Evolutionary conservation across 331 rosid species (phyloP), one percentile per base, ranked within the genome.

Genomic region (Quercus lobata): DNA sequence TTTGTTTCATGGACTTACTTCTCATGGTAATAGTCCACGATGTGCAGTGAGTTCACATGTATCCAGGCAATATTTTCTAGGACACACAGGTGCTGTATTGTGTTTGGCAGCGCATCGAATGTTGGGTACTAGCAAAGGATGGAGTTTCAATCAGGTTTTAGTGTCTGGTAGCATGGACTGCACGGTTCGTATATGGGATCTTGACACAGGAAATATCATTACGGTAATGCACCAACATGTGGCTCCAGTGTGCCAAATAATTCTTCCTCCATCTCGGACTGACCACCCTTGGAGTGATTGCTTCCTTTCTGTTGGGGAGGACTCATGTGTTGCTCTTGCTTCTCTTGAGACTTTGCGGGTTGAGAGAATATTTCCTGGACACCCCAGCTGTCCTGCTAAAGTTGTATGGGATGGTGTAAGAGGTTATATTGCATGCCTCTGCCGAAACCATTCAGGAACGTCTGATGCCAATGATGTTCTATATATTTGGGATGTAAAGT

Each of bases 291-390:
- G 99, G 99, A 89, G 90, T 62, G 87, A 89, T 75, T 93, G 97
- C 79, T 93, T 95, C 83, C 96, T 95, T 81, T 95, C 99, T 58
- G 92, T 95, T 74, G 98, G 99, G 83, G 97, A 93, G 79, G 99
- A 95, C 81, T 93, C 88, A n/a, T 93, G 96, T 79, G 94, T 95
- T 69, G 86, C 92, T 57, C 97, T 95, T 78, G 85, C 86, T 77
- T 95, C 99, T 85, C 90, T 95, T 15, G 94, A 91, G 89, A 93
- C 97, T 73, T 74, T 90, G 85, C 87, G 85, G 82, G 98, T 93
- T 84, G 99, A 95, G 85, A 91, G 99, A 90, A 88, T 91, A 85
- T 88, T 95, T 91, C 94, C 99, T 54, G 98, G 99, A 79, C 98
- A 93, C 76, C 69, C 89, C 76, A 86, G 87, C 85, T 90, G 89